Evolutionary conservation across 768 basidiomycete genomes (phyloP).

Genomic region (Xerocomellus chrysenteron): DNA sequence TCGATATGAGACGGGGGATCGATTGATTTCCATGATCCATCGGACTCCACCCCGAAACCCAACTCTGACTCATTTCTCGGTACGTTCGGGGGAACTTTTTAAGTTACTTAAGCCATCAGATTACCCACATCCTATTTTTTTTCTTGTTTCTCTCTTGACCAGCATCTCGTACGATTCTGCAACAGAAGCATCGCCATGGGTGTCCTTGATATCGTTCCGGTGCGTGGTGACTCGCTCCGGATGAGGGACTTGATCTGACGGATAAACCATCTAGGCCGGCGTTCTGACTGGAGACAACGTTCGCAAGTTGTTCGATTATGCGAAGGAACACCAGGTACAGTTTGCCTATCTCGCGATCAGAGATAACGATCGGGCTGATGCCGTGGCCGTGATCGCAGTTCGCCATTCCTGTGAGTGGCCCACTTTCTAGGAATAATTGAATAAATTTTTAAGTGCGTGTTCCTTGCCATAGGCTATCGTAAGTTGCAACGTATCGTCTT

Average conservation of each 20-base stretch:
- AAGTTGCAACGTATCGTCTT: conserved; percentile 33
- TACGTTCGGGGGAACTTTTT: conserved; percentile 9
- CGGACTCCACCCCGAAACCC: not conserved
- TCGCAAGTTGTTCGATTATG: conserved; percentile 94
- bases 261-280: conserved; percentile 59
- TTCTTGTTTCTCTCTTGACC: not conserved
- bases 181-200: conserved; percentile 50
- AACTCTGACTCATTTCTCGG: conserved; percentile 2
- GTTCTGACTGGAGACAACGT: conserved; percentile 95
- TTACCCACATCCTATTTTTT: not conserved
- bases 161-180: conserved; percentile 13
- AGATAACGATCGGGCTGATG: conserved; percentile 1
- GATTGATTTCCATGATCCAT: not conserved
- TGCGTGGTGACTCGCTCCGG: conserved; percentile 39
- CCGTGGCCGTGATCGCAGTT: conserved; percentile 46
- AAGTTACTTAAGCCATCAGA: not conserved
- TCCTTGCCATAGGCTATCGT: conserved; percentile 64
- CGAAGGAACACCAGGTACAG: conserved; percentile 79
- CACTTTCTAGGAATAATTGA: not conserved
- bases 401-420: conserved; percentile 73
- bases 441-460: not conserved
- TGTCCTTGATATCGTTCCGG: conserved; percentile 81
- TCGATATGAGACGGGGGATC: not conserved
- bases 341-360: not conserved
- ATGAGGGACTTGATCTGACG: conserved; percentile 2